These are phyloP conservation scores for Dacryopinax primogenitus DNA, from an alignment of 768 basidiomycete genomes.

Conservation along the genomic window DNA sequence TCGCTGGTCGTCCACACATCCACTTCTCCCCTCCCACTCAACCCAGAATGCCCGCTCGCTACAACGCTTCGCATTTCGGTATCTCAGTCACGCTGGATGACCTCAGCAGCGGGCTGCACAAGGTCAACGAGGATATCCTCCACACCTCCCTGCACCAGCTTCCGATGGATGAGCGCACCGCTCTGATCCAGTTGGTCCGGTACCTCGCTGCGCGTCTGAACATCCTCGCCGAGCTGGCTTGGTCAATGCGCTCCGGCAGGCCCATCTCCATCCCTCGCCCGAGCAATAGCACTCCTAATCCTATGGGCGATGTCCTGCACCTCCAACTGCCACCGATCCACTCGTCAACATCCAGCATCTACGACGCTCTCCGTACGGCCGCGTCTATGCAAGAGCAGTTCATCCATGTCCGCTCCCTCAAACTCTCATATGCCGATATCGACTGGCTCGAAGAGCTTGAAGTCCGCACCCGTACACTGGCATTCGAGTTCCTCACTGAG, in stretches of 20 bases:
- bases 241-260: conserved; percentile 5
- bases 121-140: conserved; percentile 1
- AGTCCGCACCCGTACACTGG: background rate
- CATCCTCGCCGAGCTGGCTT: background rate
- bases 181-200: background rate
- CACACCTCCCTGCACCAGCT: background rate
- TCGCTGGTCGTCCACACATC: background rate
- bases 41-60: background rate
- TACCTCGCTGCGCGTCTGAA: conserved; percentile 3
- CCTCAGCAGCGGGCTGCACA: conserved; percentile 8
- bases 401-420: background rate
- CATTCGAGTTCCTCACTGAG: conserved; percentile 3
- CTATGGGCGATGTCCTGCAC: background rate
- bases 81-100: background rate
- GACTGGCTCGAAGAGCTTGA: conserved; percentile 7
- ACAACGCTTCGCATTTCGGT: background rate
- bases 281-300: background rate
- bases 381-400: conserved; percentile 5
- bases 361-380: background rate
- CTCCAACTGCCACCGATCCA: background rate
- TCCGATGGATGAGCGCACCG: background rate
- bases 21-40: background rate
- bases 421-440: conserved; percentile 6
- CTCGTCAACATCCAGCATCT: background rate
- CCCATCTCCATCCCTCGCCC: conserved; percentile 1